Conservation (phyloP, 108 stramenopile species). For the Nitzschia palea region DNA sequence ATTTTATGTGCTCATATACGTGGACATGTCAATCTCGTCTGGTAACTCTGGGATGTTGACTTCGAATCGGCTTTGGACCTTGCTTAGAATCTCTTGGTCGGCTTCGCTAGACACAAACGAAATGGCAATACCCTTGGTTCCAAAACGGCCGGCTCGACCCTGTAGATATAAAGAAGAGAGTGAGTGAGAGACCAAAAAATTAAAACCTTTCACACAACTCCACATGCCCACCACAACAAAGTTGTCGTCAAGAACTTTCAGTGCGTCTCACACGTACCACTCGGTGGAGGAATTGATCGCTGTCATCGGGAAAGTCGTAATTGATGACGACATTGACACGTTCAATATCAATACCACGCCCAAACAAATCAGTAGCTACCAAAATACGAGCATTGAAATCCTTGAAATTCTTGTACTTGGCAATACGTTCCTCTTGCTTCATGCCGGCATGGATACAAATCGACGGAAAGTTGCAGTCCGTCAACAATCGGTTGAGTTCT, state of each 20-base stretch:
- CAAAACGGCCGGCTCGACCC: slow-evolving; percentile 98
- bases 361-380: slow-evolving; percentile 99
- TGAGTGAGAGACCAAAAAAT: neutral
- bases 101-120: slow-evolving; percentile 93
- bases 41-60: slow-evolving; percentile 98
- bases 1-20: slow-evolving; percentile 90
- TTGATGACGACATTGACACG: slow-evolving; percentile 99
- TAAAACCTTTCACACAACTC: neutral
- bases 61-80: slow-evolving; percentile 97
- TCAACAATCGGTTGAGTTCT: slow-evolving; percentile 92
- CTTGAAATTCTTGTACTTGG: slow-evolving; percentile 97
- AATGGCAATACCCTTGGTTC: slow-evolving; percentile 99
- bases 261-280: slow-evolving; percentile 10
- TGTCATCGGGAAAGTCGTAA: slow-evolving; percentile 98
- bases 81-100: slow-evolving; percentile 92
- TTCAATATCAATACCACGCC: slow-evolving; percentile 99
- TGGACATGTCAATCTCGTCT: slow-evolving; percentile 95
- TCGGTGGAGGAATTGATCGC: slow-evolving; percentile 98
- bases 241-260: neutral
- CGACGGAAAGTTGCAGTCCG: slow-evolving; percentile 99
- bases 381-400: slow-evolving; percentile 98
- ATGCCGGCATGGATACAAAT: slow-evolving; percentile 97
- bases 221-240: neutral
- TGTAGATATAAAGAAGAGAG: neutral
- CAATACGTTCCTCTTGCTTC: slow-evolving; percentile 96